Evolutionary conservation across 495 filamentous ascomycete genomes (phyloP).

Genomic region (Podospora comata): DNA sequence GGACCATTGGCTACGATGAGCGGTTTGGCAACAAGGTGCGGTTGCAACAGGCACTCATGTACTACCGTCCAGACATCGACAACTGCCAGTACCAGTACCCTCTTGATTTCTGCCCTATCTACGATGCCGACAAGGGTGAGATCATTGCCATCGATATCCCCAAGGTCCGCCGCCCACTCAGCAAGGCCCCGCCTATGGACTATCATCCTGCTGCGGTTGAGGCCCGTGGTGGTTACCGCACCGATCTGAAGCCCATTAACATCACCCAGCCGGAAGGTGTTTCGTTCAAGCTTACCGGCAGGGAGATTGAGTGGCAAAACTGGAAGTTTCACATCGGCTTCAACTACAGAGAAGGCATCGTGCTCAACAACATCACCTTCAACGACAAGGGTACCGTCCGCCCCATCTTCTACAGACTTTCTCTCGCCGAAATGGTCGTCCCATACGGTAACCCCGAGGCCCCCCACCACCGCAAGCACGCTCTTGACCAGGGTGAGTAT

Average conservation of each 20-base stretch:
- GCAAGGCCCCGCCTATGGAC: constrained; percentile 70
- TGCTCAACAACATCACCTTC: constrained; percentile 87
- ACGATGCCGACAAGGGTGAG: constrained; percentile 74
- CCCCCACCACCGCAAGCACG: constrained; percentile 91
- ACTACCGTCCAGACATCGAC: constrained; percentile 84
- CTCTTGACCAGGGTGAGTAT: constrained; percentile 92
- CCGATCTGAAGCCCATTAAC: constrained; percentile 84
- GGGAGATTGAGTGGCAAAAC: constrained; percentile 88
- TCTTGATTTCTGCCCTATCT: constrained; percentile 93
- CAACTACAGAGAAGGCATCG: constrained; percentile 92
- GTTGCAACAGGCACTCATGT: constrained; percentile 92
- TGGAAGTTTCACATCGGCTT: constrained; percentile 94
- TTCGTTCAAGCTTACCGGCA: constrained; percentile 77
- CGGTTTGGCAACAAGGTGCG: constrained; percentile 77
- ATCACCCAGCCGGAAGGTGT: constrained; percentile 95
- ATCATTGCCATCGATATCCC: constrained; percentile 91
- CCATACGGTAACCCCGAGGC: constrained; percentile 93
- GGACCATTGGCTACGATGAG: constrained; percentile 96
- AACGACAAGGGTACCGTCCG: constrained; percentile 81
- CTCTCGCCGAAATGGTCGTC: constrained; percentile 93
- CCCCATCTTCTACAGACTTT: constrained; percentile 86
- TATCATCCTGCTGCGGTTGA: constrained; percentile 76
- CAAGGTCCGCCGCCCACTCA: constrained; percentile 71
- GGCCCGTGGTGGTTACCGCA: constrained; percentile 71
- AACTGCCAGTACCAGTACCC: constrained; percentile 90